Conservation (phyloP, 108 stramenopile species). For the Stephanodiscus minutulus region DNA sequence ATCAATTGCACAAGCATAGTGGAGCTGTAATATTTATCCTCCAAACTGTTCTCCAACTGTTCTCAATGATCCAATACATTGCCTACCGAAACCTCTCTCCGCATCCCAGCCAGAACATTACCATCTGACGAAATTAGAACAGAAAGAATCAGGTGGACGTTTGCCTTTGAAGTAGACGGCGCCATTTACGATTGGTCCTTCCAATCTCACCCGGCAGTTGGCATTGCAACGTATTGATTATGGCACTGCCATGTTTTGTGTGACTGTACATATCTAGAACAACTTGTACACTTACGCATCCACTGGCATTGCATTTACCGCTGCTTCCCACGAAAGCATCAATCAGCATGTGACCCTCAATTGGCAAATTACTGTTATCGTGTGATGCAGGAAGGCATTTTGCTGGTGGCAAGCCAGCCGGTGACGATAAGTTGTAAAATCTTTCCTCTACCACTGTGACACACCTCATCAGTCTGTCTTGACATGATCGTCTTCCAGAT, state of each 20-base stretch:
- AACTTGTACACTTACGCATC: conserved; percentile 32
- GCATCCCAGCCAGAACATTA: no score
- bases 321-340: conserved; percentile 29
- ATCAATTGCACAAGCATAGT: conserved; percentile 19
- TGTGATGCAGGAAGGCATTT: no score
- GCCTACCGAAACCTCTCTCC: no score
- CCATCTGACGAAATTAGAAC: no score
- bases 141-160: neutral
- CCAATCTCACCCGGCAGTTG: conserved; percentile 68
- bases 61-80: no score
- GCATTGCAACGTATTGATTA: conserved; percentile 59
- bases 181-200: conserved; percentile 81
- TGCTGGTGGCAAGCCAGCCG: no score
- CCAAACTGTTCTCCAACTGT: no score
- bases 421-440: conserved; percentile 12
- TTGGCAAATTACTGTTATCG: conserved; percentile 50
- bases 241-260: conserved; percentile 50
- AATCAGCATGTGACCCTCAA: conserved; percentile 66
- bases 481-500: neutral
- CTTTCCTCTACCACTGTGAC: conserved; percentile 36
- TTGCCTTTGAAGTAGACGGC: conserved; percentile 54
- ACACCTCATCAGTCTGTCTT: conserved; percentile 1
- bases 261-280: conserved; percentile 57
- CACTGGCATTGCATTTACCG: conserved; percentile 2
- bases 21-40: no score